phyloP scores from a whole-genome alignment of 345 rosid genomes.

The Xanthoceras sorbifolium region DNA sequence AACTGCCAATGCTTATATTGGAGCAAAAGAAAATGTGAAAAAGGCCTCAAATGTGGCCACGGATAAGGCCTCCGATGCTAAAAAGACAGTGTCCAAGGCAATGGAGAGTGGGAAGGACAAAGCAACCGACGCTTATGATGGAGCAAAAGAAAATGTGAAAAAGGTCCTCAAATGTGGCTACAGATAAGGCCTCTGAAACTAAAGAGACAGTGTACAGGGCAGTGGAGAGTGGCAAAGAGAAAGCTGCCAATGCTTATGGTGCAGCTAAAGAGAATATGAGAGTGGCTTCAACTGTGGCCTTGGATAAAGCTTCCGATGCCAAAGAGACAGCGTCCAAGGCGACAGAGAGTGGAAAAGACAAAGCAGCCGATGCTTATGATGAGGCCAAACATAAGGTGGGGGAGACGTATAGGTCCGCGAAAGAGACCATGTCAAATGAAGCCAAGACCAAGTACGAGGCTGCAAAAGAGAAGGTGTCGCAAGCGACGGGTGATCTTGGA shows the following conservation, averaged over 20 bases:
- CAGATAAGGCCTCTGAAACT: neutral
- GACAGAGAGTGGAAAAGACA: slow-evolving; percentile 19
- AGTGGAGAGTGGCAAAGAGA: slow-evolving; percentile 30
- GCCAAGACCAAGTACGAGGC: slow-evolving; percentile 40
- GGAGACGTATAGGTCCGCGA: slow-evolving; percentile 45
- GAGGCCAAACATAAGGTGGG: slow-evolving; percentile 38
- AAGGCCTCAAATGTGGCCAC: neutral
- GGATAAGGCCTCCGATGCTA: neutral
- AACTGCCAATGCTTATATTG: slow-evolving; percentile 18
- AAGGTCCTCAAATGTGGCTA: slow-evolving; percentile 15
- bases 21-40: neutral
- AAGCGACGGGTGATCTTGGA: slow-evolving; percentile 47
- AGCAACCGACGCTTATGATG: slow-evolving; percentile 19
- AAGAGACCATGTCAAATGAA: slow-evolving; percentile 28
- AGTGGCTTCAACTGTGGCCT: slow-evolving; percentile 13
- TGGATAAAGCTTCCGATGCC: slow-evolving; percentile 17
- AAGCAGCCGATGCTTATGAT: slow-evolving; percentile 20
- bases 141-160: slow-evolving; percentile 8
- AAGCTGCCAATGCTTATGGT: slow-evolving; percentile 17
- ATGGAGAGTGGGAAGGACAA: slow-evolving; percentile 32
- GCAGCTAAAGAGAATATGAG: slow-evolving; percentile 16
- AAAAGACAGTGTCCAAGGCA: slow-evolving; percentile 23
- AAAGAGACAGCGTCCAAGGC: slow-evolving; percentile 17
- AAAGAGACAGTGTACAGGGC: slow-evolving; percentile 25
- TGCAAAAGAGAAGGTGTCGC: slow-evolving; percentile 54